Conservation (phyloP, 805 yeast species). For the Tetrapisispora namnaoensis region DNA sequence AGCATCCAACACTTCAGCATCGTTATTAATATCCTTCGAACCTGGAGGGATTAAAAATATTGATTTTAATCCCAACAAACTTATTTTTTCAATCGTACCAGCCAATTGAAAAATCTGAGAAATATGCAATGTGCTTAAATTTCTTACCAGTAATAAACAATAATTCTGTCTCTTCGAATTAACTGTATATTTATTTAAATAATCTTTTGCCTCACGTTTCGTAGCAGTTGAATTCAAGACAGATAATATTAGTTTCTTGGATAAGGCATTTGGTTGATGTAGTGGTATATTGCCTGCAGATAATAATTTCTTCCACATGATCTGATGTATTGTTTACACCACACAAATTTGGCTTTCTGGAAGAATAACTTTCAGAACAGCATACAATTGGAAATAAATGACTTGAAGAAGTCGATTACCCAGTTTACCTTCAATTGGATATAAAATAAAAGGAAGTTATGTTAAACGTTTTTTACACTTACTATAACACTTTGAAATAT, state of each 20-base stretch:
- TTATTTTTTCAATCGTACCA: constrained; percentile 17
- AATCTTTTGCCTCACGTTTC: constrained; percentile 80
- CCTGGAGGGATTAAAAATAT: constrained; percentile 45
- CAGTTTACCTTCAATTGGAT: too few relatives aligned
- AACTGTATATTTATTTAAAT: constrained; percentile 54
- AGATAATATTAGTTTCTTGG: constrained; percentile 64
- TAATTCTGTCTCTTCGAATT: constrained; percentile 14
- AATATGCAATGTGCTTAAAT: constrained; percentile 8
- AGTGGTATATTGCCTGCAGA: constrained; percentile 4
- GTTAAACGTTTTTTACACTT: too few relatives aligned
- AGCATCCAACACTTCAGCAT: constrained; percentile 20
- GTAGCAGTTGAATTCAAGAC: constrained; percentile 87
- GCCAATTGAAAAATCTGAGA: constrained; percentile 11
- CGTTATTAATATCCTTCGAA: constrained; percentile 5
- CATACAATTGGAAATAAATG: neutral
- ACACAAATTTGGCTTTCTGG: neutral
- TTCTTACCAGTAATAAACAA: constrained; percentile 24
- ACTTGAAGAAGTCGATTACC: too few relatives aligned
- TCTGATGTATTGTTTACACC: neutral
- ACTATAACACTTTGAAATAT: too few relatives aligned
- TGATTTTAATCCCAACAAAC: constrained; percentile 57
- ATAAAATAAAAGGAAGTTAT: too few relatives aligned
- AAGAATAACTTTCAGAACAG: neutral
- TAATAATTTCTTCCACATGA: constrained; percentile 16
- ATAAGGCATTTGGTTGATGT: constrained; percentile 22